A percentile compares a stretch with the other conserved stretches of the same genome.
Evolutionary conservation across 441 rosid species (phyloP).

Genomic region (Erysimum cheiri): DNA sequence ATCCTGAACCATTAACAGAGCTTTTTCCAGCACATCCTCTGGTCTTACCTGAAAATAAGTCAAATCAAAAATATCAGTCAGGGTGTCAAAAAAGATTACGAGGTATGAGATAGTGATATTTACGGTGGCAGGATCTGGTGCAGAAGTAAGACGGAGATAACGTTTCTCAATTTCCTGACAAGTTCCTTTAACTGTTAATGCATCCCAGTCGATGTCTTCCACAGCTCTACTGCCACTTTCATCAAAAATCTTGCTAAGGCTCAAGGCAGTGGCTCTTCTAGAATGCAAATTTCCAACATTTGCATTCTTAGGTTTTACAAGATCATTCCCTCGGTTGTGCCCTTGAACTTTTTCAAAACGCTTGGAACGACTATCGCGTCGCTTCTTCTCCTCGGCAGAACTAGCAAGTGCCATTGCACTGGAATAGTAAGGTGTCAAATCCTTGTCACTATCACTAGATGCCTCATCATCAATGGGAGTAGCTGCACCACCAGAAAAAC

Average conservation of each 20-base stretch:
- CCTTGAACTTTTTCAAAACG: slow-evolving; percentile 91
- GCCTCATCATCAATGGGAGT: slow-evolving; percentile 69
- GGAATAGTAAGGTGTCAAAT: slow-evolving; percentile 77
- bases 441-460: slow-evolving; percentile 97
- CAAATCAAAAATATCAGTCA: slow-evolving; percentile 21
- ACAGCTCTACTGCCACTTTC: slow-evolving; percentile 88
- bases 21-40: slow-evolving; percentile 93
- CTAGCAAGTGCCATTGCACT: slow-evolving; percentile 73
- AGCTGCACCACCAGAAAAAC: slow-evolving; percentile 55
- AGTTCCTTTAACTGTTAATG: slow-evolving; percentile 94
- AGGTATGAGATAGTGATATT: slow-evolving; percentile 41
- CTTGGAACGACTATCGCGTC: slow-evolving; percentile 90
- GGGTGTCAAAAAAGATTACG: slow-evolving; percentile 15
- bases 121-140: slow-evolving; percentile 98
- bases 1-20: slow-evolving; percentile 83
- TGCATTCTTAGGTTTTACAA: slow-evolving; percentile 65
- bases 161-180: slow-evolving; percentile 98
- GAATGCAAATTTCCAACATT: slow-evolving; percentile 69
- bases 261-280: slow-evolving; percentile 80
- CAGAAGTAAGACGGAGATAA: slow-evolving; percentile 98
- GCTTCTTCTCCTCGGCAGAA: slow-evolving; percentile 88
- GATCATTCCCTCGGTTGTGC: slow-evolving; percentile 57
- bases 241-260: slow-evolving; percentile 77
- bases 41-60: slow-evolving; percentile 82
- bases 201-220: slow-evolving; percentile 99